Evolutionary conservation across 2,329 filamentous ascomycete species (phyloP).

Genomic region (Orbilia ellipsospora): DNA sequence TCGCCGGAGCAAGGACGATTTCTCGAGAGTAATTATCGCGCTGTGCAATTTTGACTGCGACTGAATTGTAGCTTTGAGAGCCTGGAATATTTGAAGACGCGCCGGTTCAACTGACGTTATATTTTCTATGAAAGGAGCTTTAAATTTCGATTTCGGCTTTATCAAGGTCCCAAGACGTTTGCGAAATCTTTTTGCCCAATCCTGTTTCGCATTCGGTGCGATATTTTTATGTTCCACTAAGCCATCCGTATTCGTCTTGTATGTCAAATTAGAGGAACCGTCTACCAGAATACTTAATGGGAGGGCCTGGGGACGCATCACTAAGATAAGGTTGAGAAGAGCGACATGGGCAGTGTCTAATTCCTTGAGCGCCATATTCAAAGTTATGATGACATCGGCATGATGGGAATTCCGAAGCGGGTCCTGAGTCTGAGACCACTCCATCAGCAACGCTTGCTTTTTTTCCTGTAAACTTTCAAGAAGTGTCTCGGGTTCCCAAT

Average conservation of each 20-base stretch:
- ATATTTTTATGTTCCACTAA: background rate
- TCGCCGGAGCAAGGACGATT: conserved; percentile 21
- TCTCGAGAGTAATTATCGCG: conserved; percentile 9
- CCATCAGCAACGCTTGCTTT: background rate
- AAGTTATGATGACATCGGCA: conserved; percentile 14
- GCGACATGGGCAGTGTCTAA: conserved; percentile 1
- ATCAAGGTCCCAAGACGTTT: too few species aligned
- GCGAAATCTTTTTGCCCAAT: background rate
- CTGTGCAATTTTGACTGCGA: conserved; percentile 1
- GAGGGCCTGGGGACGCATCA: conserved; percentile 26
- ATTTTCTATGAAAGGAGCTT: background rate
- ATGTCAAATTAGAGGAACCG: background rate
- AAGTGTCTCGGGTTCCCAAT: background rate
- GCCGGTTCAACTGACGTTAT: background rate
- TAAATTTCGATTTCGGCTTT: background rate
- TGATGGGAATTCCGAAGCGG: conserved; percentile 5
- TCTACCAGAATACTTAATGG: conserved; percentile 14
- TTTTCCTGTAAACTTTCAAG: conserved; percentile 9
- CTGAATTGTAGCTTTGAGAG: background rate
- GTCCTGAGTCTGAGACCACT: background rate
- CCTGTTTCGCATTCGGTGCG: background rate
- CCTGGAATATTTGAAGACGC: background rate
- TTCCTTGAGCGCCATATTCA: conserved; percentile 9
- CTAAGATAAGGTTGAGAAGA: conserved; percentile 9
- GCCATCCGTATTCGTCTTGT: background rate